These are phyloP conservation scores for Trifolium fragiferum DNA, from an alignment of 306 rosid genomes.

Conservation along the genomic window DNA sequence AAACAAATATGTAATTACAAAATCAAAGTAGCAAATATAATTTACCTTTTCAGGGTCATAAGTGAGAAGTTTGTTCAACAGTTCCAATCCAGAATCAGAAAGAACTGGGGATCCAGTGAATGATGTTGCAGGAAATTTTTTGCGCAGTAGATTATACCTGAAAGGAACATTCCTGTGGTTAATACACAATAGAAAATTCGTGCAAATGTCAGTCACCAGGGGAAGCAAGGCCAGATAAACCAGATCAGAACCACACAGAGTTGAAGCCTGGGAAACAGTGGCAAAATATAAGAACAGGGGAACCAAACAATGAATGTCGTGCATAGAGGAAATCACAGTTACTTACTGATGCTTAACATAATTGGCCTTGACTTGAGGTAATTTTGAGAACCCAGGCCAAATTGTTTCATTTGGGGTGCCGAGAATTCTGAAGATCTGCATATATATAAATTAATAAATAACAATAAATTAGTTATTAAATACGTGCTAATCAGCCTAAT, in stretches of 20 bases:
- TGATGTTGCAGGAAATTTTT: constrained; percentile 93
- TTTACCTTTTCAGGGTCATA: constrained; percentile 96
- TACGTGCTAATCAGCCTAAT: constrained; percentile 9
- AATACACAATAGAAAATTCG: constrained; percentile 49
- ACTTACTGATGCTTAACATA: constrained; percentile 98
- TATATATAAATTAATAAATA: not conserved
- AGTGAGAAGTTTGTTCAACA: constrained; percentile 93
- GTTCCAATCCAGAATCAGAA: constrained; percentile 97
- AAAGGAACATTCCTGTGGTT: constrained; percentile 66
- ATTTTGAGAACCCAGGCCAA: constrained; percentile 93
- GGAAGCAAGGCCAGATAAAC: constrained; percentile 72
- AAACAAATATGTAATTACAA: constrained; percentile 4
- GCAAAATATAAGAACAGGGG: constrained; percentile 64
- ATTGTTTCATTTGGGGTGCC: constrained; percentile 96
- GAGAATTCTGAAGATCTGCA: constrained; percentile 83
- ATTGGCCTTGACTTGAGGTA: constrained; percentile 95
- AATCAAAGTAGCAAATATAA: constrained; percentile 17
- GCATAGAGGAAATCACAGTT: constrained; percentile 43
- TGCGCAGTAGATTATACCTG: constrained; percentile 96
- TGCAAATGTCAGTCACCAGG: constrained; percentile 74
- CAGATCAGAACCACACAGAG: constrained; percentile 96
- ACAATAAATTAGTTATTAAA: not conserved
- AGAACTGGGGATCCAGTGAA: constrained; percentile 99
- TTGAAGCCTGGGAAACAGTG: constrained; percentile 99
- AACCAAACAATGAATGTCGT: constrained; percentile 43